Base-by-base conservation (phyloP, 148 eudicot species). In the Pharnaceum exiguum region DNA sequence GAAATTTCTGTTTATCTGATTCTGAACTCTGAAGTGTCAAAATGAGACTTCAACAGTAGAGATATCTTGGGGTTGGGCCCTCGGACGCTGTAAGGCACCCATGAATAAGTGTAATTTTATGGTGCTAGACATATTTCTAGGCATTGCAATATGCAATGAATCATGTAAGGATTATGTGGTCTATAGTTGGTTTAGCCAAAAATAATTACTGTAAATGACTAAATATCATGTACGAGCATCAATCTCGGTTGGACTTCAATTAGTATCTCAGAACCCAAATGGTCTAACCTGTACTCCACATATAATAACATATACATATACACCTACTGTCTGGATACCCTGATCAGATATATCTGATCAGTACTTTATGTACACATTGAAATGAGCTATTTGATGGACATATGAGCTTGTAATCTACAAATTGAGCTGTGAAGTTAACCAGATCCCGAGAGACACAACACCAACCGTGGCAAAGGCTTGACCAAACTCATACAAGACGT, bases 391-490 rank as follows among this genome's bases (percentile, higher is more conserved):
- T n/a, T n/a, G n/a, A n/a, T n/a, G n/a, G n/a, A n/a, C n/a, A 52
- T 22, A 49, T 19, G 29, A 35, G 58, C 52, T 50, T 69, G 33
- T 38, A 40, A 67, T 64, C 75, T 69, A 81, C 52, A 71, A 71
- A 66, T 74, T 32, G 19, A 76, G 75, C 46, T 47, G 35, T 57
- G 79, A 80, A 64, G 85, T 60, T 36, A 81, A 71, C 90, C 97
- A 89, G 62, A 89, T 69, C 53, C 96, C 96, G 61, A 86, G 58
- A 38, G 90, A 75, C 57, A 89, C 95, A 28, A 83, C 48, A 39
- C 79, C 73, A 18, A 89, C 33, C 9, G 90, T 89, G 13, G 77
- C 90, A 45, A 89, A 69, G 68, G 90, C 96, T 79, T 86, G 96
- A 21, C 79, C 85, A 23, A 86, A 47, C 48, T 89, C 96, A 4